Evolutionary conservation across 2,329 filamentous ascomycete genomes (phyloP).

Genomic region (Verticillium nubilum): DNA sequence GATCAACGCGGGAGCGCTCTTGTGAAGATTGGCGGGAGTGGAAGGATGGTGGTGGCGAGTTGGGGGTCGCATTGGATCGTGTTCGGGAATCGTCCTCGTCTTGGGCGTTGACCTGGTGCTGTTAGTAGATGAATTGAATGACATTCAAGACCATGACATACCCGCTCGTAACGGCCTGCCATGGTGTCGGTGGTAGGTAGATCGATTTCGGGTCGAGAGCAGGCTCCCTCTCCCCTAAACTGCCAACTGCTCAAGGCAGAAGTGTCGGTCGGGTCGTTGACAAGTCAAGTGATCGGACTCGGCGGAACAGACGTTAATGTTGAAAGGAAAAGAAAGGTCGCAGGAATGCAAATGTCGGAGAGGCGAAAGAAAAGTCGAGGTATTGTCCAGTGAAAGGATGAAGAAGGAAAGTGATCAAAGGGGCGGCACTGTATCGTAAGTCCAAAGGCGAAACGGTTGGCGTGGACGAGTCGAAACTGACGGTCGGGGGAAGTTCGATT

Average conservation of each 20-base stretch:
- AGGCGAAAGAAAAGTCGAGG: not conserved
- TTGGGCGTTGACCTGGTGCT: constrained; percentile 48
- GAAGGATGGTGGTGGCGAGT: constrained; percentile 76
- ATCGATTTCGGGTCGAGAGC: not conserved
- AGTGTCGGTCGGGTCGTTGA: not conserved
- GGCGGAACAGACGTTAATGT: not conserved
- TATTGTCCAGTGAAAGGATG: not conserved
- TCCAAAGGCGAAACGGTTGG: not conserved
- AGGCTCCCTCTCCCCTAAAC: not conserved
- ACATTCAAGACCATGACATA: constrained; percentile 25
- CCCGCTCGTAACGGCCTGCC: constrained; percentile 54
- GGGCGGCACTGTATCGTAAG: not conserved
- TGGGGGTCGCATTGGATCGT: constrained; percentile 32
- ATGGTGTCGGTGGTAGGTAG: constrained; percentile 25
- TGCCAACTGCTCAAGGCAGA: not conserved
- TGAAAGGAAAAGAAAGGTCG: not conserved
- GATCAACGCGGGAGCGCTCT: constrained; percentile 49
- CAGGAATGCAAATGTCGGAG: not conserved
- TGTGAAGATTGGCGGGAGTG: constrained; percentile 70
- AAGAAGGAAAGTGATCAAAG: not conserved
- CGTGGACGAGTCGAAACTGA: not conserved
- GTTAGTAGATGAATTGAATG: constrained; percentile 13
- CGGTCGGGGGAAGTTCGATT: not conserved
- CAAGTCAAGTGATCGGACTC: not conserved
- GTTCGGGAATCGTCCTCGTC: constrained; percentile 46